Conservation (phyloP, 805 yeast genomes). For the Ogataea ganodermae region DNA sequence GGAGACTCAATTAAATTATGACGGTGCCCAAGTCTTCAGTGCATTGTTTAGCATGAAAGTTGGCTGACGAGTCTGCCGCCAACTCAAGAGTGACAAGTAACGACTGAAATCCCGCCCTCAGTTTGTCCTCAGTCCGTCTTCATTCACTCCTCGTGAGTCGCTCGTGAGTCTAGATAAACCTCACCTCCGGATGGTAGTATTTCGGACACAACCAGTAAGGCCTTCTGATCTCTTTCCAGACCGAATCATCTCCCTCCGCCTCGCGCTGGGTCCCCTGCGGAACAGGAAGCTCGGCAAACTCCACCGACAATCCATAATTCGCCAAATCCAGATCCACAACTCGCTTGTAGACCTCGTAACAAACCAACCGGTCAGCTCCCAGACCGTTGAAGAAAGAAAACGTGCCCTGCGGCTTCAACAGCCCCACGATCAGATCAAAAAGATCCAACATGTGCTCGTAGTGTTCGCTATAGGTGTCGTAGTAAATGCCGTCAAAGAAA, state of each 20-base stretch:
- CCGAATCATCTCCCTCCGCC: conserved; percentile 41
- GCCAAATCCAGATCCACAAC: conserved; percentile 78
- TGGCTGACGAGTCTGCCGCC: no score
- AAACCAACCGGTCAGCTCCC: conserved; percentile 74
- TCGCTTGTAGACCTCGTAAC: conserved; percentile 81
- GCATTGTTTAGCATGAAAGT: no score
- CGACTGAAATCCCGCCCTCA: no score
- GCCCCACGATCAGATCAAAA: conserved; percentile 78
- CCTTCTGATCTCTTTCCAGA: conserved; percentile 63
- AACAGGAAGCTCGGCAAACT: conserved; percentile 51
- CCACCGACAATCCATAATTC: conserved; percentile 73
- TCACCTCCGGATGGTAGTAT: conserved; percentile 61
- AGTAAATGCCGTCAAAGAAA: conserved; percentile 87
- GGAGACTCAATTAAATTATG: no score
- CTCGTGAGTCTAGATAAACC: conserved; percentile 7
- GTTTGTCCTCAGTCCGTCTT: no score
- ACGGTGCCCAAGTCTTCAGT: no score
- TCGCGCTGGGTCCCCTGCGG: conserved; percentile 43
- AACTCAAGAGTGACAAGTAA: no score
- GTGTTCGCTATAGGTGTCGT: conserved; percentile 92
- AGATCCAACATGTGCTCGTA: conserved; percentile 85
- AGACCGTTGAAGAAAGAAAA: conserved; percentile 92
- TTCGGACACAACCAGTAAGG: conserved; percentile 71
- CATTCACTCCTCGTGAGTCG: background rate
- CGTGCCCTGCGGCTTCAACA: conserved; percentile 77